These are phyloP conservation scores for Quercus agrifolia DNA, from an alignment of 306 rosid species.

Conservation along the genomic window DNA sequence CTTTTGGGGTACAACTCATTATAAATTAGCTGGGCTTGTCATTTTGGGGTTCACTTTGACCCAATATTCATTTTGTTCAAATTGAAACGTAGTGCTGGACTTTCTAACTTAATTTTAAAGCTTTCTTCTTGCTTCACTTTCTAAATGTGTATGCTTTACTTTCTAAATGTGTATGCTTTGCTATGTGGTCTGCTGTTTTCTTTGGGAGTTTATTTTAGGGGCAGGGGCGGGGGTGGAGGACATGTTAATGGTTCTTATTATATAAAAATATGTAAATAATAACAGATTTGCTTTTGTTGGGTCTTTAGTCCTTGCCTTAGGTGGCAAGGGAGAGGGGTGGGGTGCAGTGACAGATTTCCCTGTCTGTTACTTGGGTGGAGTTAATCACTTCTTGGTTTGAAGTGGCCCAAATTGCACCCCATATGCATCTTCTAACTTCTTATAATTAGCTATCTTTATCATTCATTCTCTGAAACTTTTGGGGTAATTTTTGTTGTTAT, in stretches of 20 bases:
- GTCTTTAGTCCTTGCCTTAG: neutral
- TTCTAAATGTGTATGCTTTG: neutral
- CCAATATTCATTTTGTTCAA: neutral
- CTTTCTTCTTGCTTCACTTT: neutral
- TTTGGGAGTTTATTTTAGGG: neutral
- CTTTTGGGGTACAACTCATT: neutral
- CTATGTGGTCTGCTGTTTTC: neutral
- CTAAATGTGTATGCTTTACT: neutral
- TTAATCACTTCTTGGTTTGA: neutral
- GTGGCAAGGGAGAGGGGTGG: slow-evolving; percentile 2
- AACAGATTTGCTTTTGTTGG: neutral
- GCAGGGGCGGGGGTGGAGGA: too few species aligned
- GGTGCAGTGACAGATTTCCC: too few species aligned
- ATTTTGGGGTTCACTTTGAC: neutral
- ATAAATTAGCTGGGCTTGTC: neutral
- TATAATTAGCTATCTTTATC: neutral
- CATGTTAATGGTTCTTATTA: neutral
- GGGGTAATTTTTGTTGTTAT: slow-evolving; percentile 14
- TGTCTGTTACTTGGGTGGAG: neutral
- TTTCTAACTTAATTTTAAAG: neutral
- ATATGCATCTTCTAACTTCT: neutral
- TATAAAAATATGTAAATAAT: neutral
- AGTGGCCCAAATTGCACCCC: neutral
- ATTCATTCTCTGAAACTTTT: slow-evolving; percentile 15
- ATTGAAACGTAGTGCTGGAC: neutral